Evolutionary conservation across 1,139 yeast genomes (phyloP), one percentile per base, ranked within the genome.

Genomic region (Oligophagozyma castellii): DNA sequence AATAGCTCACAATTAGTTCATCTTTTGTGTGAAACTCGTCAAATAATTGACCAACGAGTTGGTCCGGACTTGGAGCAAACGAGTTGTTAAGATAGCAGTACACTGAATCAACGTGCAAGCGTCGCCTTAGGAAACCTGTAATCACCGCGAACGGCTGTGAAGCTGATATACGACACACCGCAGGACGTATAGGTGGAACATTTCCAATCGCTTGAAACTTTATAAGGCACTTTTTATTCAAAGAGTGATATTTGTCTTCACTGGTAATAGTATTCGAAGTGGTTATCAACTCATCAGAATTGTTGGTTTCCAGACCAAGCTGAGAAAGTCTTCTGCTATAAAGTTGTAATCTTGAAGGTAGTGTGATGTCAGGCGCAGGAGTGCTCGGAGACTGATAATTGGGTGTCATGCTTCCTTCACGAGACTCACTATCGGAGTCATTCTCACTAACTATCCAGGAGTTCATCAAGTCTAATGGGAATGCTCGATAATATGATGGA

Each of bases 11-110:
- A n/a, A 50, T 42, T 13, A 51, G 33, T 27, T 48, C 55, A 21
- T 48, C 43, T 22, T 44, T 42, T 1, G 46, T 41, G 26, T 42
- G 47, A 23, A 50, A 51, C 28, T 51, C 55, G 2, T 33, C 29
- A 53, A 53, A 51, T 4, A 51, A 33, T 12, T 48, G 51, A 3
- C 55, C 55, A 1, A 51, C 39, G 12, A 29, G 39, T 29, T 49
- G 54, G 20, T 47, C 44, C 2, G 55, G 54, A 14, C 43, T 44
- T 3, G 55, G 55, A 4, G 55, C 54, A 36, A 51, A 51, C 3
- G 56, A 51, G 28, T 46, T 51, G 29, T 50, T 51, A 7, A 51
- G 35, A 28, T 51, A 51, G 29, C 55, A 50, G 30, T 44, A 43
- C 4, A 51, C 43, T 19, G 40, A 32, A 2, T 39, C 34, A 13